A percentile compares a stretch with the other conserved stretches of the same genome.
These are phyloP conservation scores for Talaromyces sp. DNA, from an alignment of 2,329 filamentous ascomycete species.

Conservation along the genomic window DNA sequence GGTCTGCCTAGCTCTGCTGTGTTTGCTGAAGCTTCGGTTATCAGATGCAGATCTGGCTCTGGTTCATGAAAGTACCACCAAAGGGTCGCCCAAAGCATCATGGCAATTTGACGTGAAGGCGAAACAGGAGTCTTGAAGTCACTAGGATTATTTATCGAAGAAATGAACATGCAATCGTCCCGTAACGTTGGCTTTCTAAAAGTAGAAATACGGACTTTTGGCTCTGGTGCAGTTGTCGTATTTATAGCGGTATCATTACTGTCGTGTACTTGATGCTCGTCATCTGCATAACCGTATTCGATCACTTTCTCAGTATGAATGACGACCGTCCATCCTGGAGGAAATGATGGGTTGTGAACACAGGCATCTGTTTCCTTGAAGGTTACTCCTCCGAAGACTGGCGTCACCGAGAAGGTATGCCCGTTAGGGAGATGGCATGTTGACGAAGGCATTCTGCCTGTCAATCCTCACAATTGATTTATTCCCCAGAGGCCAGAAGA, in stretches of 20 bases:
- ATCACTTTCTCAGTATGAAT: constrained; percentile 63
- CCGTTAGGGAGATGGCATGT: constrained; percentile 73
- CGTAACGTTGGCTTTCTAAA: constrained; percentile 72
- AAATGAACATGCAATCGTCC: constrained; percentile 83
- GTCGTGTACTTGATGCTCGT: neutral
- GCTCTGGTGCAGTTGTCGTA: constrained; percentile 16
- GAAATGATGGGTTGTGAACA: constrained; percentile 61
- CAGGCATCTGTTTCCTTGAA: constrained; percentile 81
- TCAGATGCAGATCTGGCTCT: constrained; percentile 63
- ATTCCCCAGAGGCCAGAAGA: neutral
- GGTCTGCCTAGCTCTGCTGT: constrained; percentile 71
- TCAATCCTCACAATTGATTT: neutral
- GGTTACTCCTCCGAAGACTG: constrained; percentile 85
- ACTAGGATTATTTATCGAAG: constrained; percentile 79
- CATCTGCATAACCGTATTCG: constrained; percentile 31
- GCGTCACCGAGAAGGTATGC: constrained; percentile 73
- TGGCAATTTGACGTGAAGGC: constrained; percentile 82
- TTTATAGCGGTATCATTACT: neutral
- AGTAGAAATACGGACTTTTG: constrained; percentile 44
- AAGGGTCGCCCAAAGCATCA: constrained; percentile 93
- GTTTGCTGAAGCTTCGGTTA: constrained; percentile 59
- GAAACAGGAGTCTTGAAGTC: constrained; percentile 79
- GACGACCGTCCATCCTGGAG: constrained; percentile 85
- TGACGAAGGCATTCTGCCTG: constrained; percentile 19
- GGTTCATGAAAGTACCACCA: constrained; percentile 98